These are phyloP conservation scores for Mortierella sp. DNA, from an alignment of 371 early-diverging fungal species.

Conservation along the genomic window DNA sequence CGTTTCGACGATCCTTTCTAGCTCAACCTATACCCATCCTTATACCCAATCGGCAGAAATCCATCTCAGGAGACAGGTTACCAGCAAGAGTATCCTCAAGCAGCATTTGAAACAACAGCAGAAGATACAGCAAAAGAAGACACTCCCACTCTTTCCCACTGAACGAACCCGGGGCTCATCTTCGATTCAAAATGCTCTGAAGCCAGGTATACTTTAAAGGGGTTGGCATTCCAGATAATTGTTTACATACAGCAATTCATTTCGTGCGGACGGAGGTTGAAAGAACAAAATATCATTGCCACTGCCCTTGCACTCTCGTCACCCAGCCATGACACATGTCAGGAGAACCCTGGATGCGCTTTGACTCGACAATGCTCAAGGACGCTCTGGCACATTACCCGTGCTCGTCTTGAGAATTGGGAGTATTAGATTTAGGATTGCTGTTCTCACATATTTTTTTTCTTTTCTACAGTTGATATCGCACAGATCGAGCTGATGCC, in stretches of 20 bases:
- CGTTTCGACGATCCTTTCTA: too few species aligned
- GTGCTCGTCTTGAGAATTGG: too few species aligned
- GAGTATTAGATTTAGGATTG: background rate
- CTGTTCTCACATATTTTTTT: background rate
- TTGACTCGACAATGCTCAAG: too few species aligned
- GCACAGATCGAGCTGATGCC: conserved; percentile 42
- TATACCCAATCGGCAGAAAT: conserved; percentile 1
- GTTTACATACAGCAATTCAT: too few species aligned
- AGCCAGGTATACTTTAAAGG: conserved; percentile 48
- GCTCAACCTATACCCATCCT: too few species aligned
- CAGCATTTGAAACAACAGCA: conserved; percentile 27
- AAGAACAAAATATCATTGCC: background rate
- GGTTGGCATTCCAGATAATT: too few species aligned
- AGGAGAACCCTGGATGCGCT: too few species aligned
- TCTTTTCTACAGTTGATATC: conserved; percentile 25
- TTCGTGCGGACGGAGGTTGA: conserved; percentile 10
- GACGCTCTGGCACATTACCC: too few species aligned
- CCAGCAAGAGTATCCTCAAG: conserved; percentile 10
- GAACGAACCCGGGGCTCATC: conserved; percentile 31
- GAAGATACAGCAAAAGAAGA: conserved; percentile 12
- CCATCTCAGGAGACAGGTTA: conserved; percentile 14
- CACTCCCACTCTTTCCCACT: conserved; percentile 43
- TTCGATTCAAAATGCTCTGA: conserved; percentile 14
- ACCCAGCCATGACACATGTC: too few species aligned
- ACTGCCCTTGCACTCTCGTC: too few species aligned